These are phyloP conservation scores for Talaromyces borbonicus DNA, from an alignment of 495 filamentous ascomycete genomes.

Conservation along the genomic window DNA sequence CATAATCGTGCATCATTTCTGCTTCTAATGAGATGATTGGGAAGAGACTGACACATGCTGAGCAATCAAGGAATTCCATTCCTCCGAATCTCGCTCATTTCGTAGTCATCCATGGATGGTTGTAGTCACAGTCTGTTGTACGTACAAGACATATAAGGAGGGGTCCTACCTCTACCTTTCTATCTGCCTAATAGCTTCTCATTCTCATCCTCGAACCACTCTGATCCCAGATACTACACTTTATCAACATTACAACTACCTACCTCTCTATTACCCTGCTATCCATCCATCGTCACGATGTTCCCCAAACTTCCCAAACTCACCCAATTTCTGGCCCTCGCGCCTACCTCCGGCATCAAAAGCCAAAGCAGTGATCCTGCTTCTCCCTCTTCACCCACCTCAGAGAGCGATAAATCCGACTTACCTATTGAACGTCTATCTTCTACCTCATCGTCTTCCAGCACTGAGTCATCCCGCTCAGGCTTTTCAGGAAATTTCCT, in stretches of 20 bases:
- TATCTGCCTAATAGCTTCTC: not conserved
- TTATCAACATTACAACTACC: not conserved
- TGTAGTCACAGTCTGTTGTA: no score
- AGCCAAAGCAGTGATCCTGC: not conserved
- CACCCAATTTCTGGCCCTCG: conserved; percentile 5
- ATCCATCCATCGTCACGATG: no score
- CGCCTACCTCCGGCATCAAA: not conserved
- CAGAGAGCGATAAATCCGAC: conserved; percentile 2
- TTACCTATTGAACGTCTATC: not conserved
- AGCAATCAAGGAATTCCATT: no score
- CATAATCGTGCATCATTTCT: no score
- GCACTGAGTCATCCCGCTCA: conserved; percentile 2
- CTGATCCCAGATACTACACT: not conserved
- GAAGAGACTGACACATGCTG: no score
- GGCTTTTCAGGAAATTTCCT: conserved; percentile 3
- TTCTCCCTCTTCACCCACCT: no score
- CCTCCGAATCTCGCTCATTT: no score
- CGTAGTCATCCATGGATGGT: no score
- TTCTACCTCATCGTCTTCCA: conserved; percentile 6
- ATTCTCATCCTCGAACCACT: not conserved
- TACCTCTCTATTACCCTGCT: conserved; percentile 1
- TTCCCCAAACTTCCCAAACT: conserved; percentile 7
- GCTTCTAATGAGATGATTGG: no score
- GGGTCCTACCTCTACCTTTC: no score
- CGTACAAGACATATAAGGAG: no score